These are phyloP conservation scores for Pseudogymnoascus verrucosus DNA, from an alignment of 2,329 filamentous ascomycete genomes.

Conservation along the genomic window DNA sequence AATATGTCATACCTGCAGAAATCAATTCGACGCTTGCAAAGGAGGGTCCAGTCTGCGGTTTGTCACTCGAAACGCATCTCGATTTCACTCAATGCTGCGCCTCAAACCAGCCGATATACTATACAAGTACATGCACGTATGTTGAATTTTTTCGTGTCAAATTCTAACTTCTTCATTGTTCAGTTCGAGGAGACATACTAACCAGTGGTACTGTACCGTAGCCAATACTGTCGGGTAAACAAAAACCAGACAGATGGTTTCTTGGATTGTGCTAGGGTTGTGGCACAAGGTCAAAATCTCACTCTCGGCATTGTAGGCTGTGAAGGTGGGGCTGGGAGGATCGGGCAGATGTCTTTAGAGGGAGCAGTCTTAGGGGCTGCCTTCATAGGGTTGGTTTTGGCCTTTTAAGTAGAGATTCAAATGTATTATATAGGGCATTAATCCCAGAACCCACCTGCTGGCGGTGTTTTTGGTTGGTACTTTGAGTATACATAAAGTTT, in stretches of 20 bases:
- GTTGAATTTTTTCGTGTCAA: not conserved
- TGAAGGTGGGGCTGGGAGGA: not conserved
- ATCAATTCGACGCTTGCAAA: not conserved
- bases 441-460: not conserved
- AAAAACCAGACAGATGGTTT: not conserved
- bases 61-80: not conserved
- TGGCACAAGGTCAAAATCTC: not conserved
- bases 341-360: not conserved
- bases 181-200: not conserved
- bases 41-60: not conserved
- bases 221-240: not conserved
- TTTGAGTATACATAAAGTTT: too few relatives aligned
- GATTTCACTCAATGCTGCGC: not conserved
- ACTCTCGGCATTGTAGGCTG: not conserved
- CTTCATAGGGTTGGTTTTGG: not conserved
- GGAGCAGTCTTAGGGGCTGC: not conserved
- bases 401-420: not conserved
- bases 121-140: not conserved
- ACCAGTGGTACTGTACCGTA: not conserved
- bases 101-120: not conserved
- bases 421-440: not conserved
- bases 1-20: not conserved
- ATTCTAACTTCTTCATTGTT: not conserved
- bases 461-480: not conserved
- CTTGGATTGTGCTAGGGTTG: not conserved